These are phyloP conservation scores for Cercospora nicotianae DNA, from an alignment of 2,329 filamentous ascomycete species.

Conservation along the genomic window DNA sequence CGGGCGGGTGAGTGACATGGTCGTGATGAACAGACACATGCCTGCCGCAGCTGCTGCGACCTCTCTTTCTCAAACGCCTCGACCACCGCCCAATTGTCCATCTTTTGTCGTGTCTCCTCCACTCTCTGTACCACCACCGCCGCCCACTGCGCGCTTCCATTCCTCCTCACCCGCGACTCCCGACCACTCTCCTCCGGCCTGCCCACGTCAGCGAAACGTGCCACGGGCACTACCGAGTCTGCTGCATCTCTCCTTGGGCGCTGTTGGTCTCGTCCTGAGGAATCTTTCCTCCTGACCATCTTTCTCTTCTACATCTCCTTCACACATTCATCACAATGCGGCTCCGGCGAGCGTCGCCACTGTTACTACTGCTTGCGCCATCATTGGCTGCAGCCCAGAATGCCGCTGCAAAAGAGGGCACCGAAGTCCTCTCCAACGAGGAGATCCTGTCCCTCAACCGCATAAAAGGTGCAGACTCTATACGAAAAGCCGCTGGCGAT, in stretches of 20 bases:
- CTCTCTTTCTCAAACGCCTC: not conserved
- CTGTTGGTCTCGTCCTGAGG: not conserved
- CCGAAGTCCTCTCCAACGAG: constrained; percentile 29
- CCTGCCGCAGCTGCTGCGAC: not conserved
- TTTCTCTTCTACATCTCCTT: constrained; percentile 2
- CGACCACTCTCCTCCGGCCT: not conserved
- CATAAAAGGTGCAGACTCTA: constrained; percentile 14
- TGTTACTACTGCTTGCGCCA: constrained; percentile 59
- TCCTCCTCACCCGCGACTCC: not conserved
- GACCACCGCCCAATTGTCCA: not conserved
- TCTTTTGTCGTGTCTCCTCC: not conserved
- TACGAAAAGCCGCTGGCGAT: constrained; percentile 19
- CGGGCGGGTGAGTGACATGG: not conserved
- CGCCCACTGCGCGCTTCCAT: not conserved
- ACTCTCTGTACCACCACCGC: not conserved
- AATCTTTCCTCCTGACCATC: not conserved
- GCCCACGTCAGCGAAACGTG: constrained; percentile 17
- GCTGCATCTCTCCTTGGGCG: not conserved
- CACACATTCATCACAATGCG: constrained; percentile 53
- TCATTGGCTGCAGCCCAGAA: constrained; percentile 55
- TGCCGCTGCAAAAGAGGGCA: constrained; percentile 14
- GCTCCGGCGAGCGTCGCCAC: constrained; percentile 50
- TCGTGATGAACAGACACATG: not conserved
- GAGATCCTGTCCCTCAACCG: constrained; percentile 31
- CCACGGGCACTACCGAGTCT: not conserved